A percentile compares a stretch with the other conserved stretches of the same genome.
phyloP scores from a whole-genome alignment of 805 yeast genomes.

The Candida piceae region DNA sequence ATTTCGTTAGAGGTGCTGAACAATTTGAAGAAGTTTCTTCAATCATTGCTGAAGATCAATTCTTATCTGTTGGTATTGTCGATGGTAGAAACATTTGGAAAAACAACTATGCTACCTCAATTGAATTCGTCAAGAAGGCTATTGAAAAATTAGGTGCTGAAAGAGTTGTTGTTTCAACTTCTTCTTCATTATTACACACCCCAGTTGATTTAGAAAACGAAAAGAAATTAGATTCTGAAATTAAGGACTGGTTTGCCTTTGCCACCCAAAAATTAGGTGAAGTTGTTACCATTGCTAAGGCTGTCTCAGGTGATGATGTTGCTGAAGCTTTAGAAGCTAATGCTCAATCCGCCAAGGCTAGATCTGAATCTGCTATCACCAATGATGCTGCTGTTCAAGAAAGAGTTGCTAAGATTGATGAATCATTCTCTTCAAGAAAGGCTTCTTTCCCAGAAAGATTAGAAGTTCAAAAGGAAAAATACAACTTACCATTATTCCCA shows the following conservation, averaged over 20 bases:
- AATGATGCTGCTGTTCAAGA: slow-evolving; percentile 86
- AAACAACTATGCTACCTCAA: slow-evolving; percentile 86
- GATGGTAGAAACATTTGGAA: slow-evolving; percentile 99
- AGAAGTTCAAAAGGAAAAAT: slow-evolving; percentile 76
- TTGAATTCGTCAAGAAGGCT: slow-evolving; percentile 77
- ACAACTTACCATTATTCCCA: slow-evolving; percentile 98
- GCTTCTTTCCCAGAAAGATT: slow-evolving; percentile 84
- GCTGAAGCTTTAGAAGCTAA: slow-evolving; percentile 75
- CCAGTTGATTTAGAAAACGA: slow-evolving; percentile 95
- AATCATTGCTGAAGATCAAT: slow-evolving; percentile 64
- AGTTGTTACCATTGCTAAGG: slow-evolving; percentile 87
- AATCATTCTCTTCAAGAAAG: slow-evolving; percentile 75
- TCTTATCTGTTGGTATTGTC: slow-evolving; percentile 92
- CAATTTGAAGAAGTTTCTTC: slow-evolving; percentile 82
- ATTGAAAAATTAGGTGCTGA: slow-evolving; percentile 79
- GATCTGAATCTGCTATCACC: slow-evolving; percentile 83
- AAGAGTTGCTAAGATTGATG: slow-evolving; percentile 76
- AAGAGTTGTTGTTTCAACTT: slow-evolving; percentile 89
- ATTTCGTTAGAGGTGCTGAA: slow-evolving; percentile 93
- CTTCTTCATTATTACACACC: slow-evolving; percentile 96
- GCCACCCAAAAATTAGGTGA: slow-evolving; percentile 95
- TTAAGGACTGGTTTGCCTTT: slow-evolving; percentile 97
- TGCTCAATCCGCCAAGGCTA: slow-evolving; percentile 78
- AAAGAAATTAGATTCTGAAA: slow-evolving; percentile 81
- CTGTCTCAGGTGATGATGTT: slow-evolving; percentile 79